phyloP scores from a whole-genome alignment of 176 grass and related monocot genomes.

The Cocos nucifera region DNA sequence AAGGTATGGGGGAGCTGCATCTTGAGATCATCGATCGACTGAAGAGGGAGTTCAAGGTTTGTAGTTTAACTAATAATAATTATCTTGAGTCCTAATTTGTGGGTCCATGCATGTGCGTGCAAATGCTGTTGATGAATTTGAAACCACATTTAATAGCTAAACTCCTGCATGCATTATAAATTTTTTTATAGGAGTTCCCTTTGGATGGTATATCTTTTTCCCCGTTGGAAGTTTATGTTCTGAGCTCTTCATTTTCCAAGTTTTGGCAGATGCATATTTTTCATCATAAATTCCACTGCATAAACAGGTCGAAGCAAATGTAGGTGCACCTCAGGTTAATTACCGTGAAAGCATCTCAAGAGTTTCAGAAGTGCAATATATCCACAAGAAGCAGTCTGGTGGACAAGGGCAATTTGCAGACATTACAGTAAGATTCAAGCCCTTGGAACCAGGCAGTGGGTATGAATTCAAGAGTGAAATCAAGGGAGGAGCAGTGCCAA shows the following conservation, averaged over 20 bases:
- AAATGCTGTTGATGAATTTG: neutral
- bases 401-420: slow-evolving; percentile 94
- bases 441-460: slow-evolving; percentile 74
- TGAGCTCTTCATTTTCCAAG: too few relatives aligned
- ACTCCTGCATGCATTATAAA: too few relatives aligned
- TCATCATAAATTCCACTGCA: neutral
- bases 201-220: slow-evolving; percentile 1
- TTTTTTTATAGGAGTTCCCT: neutral
- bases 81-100: neutral
- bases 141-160: too few relatives aligned
- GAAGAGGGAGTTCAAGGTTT: slow-evolving; percentile 90
- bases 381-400: slow-evolving; percentile 97
- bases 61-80: slow-evolving; percentile 14
- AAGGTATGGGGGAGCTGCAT: slow-evolving; percentile 99
- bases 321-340: slow-evolving; percentile 98
- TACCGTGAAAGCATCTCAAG: slow-evolving; percentile 98
- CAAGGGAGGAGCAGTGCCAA: slow-evolving; percentile 87
- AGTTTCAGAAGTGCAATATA: slow-evolving; percentile 66
- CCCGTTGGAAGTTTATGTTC: too few relatives aligned
- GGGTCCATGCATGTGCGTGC: neutral
- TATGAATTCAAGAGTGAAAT: slow-evolving; percentile 99
- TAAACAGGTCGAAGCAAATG: slow-evolving; percentile 88
- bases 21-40: slow-evolving; percentile 95
- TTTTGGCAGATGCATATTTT: neutral
- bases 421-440: slow-evolving; percentile 79